phyloP scores from a whole-genome alignment of 345 rosid species.

The Syzygium jambos region DNA sequence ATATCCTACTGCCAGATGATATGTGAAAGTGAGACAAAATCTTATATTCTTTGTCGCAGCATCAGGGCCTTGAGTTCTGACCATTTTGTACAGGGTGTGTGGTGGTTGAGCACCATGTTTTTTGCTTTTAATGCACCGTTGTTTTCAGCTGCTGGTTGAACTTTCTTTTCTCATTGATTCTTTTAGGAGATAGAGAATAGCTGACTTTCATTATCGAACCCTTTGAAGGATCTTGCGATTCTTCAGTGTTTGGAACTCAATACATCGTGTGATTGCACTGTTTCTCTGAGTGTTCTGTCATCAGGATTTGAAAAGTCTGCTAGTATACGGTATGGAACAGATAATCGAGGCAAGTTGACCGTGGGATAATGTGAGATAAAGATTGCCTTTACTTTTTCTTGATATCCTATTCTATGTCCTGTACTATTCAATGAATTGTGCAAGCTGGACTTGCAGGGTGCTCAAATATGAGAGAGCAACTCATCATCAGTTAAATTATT shows the following conservation, averaged over 20 bases:
- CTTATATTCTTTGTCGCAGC: background rate
- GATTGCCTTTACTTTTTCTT: background rate
- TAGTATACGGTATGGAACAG: background rate
- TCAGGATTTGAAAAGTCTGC: background rate
- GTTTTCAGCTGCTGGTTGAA: background rate
- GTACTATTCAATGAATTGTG: background rate
- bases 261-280: background rate
- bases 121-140: background rate
- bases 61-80: background rate
- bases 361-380: background rate
- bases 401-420: background rate
- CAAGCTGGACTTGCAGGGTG: background rate
- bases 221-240: background rate
- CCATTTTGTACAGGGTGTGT: background rate
- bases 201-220: background rate
- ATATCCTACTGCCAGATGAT: conserved; percentile 44
- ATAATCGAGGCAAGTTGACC: background rate
- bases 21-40: conserved; percentile 19
- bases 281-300: background rate
- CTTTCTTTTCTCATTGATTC: background rate
- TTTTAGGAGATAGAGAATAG: background rate
- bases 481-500: background rate
- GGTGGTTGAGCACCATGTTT: background rate
- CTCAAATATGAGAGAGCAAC: background rate
- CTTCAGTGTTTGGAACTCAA: background rate